phyloP scores from a whole-genome alignment of 2,329 filamentous ascomycete genomes.

The Stenocarpella maydis region DNA sequence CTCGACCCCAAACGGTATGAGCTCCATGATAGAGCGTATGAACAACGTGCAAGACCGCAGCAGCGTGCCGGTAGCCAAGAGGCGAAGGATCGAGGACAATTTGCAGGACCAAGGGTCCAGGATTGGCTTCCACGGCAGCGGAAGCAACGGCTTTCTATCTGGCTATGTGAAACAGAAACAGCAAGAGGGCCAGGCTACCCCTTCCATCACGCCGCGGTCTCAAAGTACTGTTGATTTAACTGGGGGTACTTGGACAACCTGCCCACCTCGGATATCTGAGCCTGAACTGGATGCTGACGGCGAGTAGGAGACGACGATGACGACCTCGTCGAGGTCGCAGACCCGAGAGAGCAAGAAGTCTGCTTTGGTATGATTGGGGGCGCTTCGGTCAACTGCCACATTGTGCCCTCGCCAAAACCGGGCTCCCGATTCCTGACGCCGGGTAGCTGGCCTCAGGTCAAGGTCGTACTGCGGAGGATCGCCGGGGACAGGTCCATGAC shows the following conservation, averaged over 20 bases:
- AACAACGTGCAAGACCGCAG: constrained; percentile 77
- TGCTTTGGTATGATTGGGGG: constrained; percentile 82
- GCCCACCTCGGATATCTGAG: not conserved
- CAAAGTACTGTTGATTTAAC: constrained; percentile 64
- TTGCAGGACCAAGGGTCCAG: constrained; percentile 46
- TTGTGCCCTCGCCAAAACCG: constrained; percentile 74
- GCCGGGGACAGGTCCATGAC: constrained; percentile 62
- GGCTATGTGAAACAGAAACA: constrained; percentile 71
- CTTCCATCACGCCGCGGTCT: constrained; percentile 39
- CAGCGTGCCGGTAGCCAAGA: constrained; percentile 68
- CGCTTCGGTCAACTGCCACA: constrained; percentile 70
- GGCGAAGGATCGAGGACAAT: constrained; percentile 64
- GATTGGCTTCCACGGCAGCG: constrained; percentile 50
- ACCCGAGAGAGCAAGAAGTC: constrained; percentile 74
- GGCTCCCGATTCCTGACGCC: constrained; percentile 66
- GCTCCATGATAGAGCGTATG: constrained; percentile 75
- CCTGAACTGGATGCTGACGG: constrained; percentile 35
- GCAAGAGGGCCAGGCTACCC: constrained; percentile 48
- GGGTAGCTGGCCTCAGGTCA: constrained; percentile 76
- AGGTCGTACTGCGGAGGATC: constrained; percentile 71
- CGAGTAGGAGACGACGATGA: constrained; percentile 60
- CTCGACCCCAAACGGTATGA: constrained; percentile 52
- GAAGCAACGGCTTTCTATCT: constrained; percentile 66
- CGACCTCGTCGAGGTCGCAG: constrained; percentile 64
- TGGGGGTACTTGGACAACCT: constrained; percentile 48